Percentiles rank a stretch among this genome's conserved stretches.
These are phyloP conservation scores for Apiotrichum brassicae DNA, from an alignment of 1,284 basidiomycete species.

Conservation along the genomic window DNA sequence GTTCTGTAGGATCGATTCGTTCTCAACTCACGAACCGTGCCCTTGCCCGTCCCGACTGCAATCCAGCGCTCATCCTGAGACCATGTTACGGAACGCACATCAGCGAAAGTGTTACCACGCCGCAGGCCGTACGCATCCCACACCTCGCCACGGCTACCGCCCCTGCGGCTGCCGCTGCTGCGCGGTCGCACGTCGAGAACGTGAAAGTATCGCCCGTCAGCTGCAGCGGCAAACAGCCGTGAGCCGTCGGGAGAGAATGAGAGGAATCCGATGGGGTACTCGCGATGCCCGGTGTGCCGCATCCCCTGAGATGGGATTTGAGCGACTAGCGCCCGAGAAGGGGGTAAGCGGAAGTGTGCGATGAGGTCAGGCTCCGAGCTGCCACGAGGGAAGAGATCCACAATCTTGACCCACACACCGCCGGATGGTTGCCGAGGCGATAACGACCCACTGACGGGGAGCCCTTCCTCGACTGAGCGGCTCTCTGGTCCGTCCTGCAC, in stretches of 20 bases:
- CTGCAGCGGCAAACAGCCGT: conserved; percentile 54
- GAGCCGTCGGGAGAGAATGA: conserved; percentile 60
- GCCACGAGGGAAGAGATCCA: conserved; percentile 29
- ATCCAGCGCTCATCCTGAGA: conserved; percentile 63
- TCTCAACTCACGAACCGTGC: conserved; percentile 47
- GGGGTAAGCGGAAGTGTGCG: conserved; percentile 39
- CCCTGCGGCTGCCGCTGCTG: not conserved
- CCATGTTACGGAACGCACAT: conserved; percentile 54
- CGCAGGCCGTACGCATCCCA: conserved; percentile 64
- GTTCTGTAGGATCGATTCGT: too few relatives aligned
- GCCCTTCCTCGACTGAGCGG: conserved; percentile 10
- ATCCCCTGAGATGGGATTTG: conserved; percentile 1
- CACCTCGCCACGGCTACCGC: conserved; percentile 39
- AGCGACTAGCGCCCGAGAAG: conserved; percentile 12
- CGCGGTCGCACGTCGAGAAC: conserved; percentile 51
- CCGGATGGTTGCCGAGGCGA: not conserved
- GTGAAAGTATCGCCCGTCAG: conserved; percentile 58
- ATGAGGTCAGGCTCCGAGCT: conserved; percentile 17
- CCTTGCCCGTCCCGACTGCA: conserved; percentile 55
- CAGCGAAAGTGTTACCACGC: conserved; percentile 63
- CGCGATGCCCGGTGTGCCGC: conserved; percentile 1
- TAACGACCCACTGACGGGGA: not conserved
- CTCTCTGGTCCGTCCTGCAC: conserved; percentile 3
- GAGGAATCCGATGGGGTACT: conserved; percentile 54
- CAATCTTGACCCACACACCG: conserved; percentile 38